Base-by-base conservation (phyloP, 441 rosid genomes). In the Pelargonium australe region DNA sequence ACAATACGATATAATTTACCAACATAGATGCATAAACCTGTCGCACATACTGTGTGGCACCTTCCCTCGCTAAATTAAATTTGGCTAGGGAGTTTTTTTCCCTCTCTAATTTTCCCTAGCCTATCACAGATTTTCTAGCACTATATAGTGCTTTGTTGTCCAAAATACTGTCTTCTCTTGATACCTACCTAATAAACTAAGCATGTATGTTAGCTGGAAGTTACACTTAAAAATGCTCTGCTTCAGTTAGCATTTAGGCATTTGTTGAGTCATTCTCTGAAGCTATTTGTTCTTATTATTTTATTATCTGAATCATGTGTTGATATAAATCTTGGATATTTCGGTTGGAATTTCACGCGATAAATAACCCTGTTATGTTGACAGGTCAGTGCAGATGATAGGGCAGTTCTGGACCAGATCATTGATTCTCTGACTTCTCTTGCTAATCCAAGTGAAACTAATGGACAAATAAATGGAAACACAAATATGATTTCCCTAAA, bases 371-470 rank as follows among this genome's bases (percentile, higher is more conserved):
- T 65, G 20, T 79, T 71, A 31, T 72, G 63, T 78, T 81, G 73
- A 49, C 85, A 94, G 98, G 96, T 94, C 71, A 89, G 95, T 72
- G 97, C 99, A 31, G 89, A 94, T 78, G 87, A 87, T 76, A 82
- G 66, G 78, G 85, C 65, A 72, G 85, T 87, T 71, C 79, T 94
- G 78, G 91, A 94, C 83, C 91, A 87, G 78, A 91, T 94, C 47
- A 84, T 94, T 60, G 96, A 94, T 82, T 86, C 96, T 65, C 80
- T 94, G 69, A 89, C 86, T 68, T 89, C 83, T 74, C 80, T 91
- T 55, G 94, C 97, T 67, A 89, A 91, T 71, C 75, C 81, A 53
- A 79, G 76, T 58, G 87, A 81, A 73, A 82, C 73, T 64, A 65
- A 84, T 62, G 71, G 75, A 61, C 41, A 61, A 62, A 64, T 73